Evolutionary conservation across 345 rosid species (phyloP), one percentile per base, ranked within the genome.

Genomic region (Alliaria petiolata): DNA sequence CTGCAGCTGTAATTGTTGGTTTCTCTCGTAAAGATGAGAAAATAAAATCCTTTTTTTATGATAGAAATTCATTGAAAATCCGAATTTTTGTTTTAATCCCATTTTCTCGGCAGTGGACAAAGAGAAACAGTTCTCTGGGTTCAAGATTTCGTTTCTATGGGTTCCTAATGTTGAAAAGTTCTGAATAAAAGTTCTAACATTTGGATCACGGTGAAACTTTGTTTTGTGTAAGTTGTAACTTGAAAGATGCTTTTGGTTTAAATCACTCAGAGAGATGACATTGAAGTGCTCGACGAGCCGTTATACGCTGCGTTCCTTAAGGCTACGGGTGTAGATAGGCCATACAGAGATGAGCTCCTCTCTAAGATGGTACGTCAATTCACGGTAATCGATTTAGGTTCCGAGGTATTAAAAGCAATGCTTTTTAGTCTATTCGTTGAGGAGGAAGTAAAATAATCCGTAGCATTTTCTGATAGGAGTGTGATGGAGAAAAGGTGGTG

Each of bases 281-380:
- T 8, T 33, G 96, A 91, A 70, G 92, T 86, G 67, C 82, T 85
- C 6, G 96, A 91, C 47, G 96, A 91, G 69, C 96, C 96, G 28
- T 81, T 87, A 17, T 87, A 89, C 50, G 86, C 84, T 34, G 79
- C 70, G 43, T 92, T 80, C 58, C 86, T 89, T 19, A 77, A 59
- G 22, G 69, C 61, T 44, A 83, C 90, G 0, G 86, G 88, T 51
- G 50, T 61, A 45, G 85, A 84, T 38, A 82, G 95, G 76, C 98
- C 95, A n/a, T 92, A 86, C 74, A 71, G 83, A 30, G 84, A 86
- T 67, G 88, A 85, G 64, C 68, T 89, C 77, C 80, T 89, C 38
- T 82, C 92, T 38, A 85, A 80, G 56, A 80, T 82, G 92, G 96
- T 89, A 80, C 20, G 55, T 53, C 15, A 30, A 78, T 34, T 54